Conservation (phyloP, 768 basidiomycete genomes). For the Agrocybe praecox region DNA sequence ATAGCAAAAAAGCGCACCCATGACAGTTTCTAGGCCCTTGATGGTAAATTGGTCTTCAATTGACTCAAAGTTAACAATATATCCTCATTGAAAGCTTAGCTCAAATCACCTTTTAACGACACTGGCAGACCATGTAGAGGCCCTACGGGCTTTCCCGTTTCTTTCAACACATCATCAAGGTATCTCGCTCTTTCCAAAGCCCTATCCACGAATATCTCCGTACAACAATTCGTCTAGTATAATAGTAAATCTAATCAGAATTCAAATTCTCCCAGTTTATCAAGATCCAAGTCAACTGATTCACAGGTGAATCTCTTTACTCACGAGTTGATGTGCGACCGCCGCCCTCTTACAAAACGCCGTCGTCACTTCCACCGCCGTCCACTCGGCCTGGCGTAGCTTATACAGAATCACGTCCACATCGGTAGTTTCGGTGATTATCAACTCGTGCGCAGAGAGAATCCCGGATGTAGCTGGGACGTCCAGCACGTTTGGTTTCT, state of each 20-base stretch:
- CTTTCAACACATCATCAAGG: slow-evolving; percentile 62
- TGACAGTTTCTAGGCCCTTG: slow-evolving; percentile 69
- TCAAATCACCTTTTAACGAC: slow-evolving; percentile 14
- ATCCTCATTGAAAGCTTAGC: too few species aligned
- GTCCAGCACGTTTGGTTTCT: slow-evolving; percentile 50
- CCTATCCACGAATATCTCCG: slow-evolving; percentile 82
- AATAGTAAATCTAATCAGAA: too few species aligned
- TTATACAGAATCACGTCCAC: slow-evolving; percentile 51
- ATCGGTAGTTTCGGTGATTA: slow-evolving; percentile 43
- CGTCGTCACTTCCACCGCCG: slow-evolving; percentile 64
- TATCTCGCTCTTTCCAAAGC: slow-evolving; percentile 64
- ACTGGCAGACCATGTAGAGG: slow-evolving; percentile 62
- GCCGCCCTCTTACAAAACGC: slow-evolving; percentile 81
- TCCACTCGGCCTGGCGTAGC: slow-evolving; percentile 56
- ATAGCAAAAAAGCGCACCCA: too few species aligned
- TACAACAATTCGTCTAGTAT: slow-evolving; percentile 83
- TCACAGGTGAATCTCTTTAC: too few species aligned
- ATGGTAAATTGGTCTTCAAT: slow-evolving; percentile 71
- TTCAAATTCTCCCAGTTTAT: too few species aligned
- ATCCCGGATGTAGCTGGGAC: slow-evolving; percentile 60
- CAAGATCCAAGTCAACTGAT: too few species aligned
- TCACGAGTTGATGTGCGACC: slow-evolving; percentile 80
- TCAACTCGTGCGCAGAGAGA: slow-evolving; percentile 52
- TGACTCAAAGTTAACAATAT: slow-evolving; percentile 19
- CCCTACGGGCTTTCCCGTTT: slow-evolving; percentile 67